Percentiles rank a stretch among this genome's conserved stretches.
Conservation (phyloP, 495 filamentous ascomycete genomes). For the Clavariopsis aquatica region DNA sequence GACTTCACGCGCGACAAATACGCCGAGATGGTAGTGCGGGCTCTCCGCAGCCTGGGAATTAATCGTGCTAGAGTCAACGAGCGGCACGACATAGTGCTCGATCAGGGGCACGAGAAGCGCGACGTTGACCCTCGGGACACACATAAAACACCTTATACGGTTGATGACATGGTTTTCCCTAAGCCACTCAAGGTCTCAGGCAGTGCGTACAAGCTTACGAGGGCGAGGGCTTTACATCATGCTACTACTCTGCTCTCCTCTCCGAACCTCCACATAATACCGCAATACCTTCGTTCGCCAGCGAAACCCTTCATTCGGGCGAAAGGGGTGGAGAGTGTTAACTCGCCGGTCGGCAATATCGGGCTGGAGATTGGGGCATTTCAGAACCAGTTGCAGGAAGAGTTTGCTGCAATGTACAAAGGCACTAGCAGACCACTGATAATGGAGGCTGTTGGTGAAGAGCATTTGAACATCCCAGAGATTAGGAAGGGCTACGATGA, state of each 20-base stretch:
- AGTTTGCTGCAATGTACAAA: slow-evolving; percentile 60
- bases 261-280: slow-evolving; percentile 66
- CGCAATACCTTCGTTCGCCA: slow-evolving; percentile 67
- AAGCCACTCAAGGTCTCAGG: slow-evolving; percentile 79
- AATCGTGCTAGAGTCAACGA: slow-evolving; percentile 69
- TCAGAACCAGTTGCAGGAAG: slow-evolving; percentile 37
- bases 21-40: slow-evolving; percentile 85
- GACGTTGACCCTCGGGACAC: slow-evolving; percentile 40
- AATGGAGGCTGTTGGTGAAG: slow-evolving; percentile 52
- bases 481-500: slow-evolving; percentile 63
- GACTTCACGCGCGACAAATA: slow-evolving; percentile 81
- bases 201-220: slow-evolving; percentile 87
- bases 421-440: slow-evolving; percentile 41
- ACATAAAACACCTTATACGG: slow-evolving; percentile 44
- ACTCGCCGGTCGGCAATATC: slow-evolving; percentile 80
- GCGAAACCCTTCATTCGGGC: slow-evolving; percentile 73
- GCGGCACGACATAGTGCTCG: slow-evolving; percentile 89
- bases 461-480: slow-evolving; percentile 50
- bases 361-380: slow-evolving; percentile 45
- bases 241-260: slow-evolving; percentile 81
- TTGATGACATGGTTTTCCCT: slow-evolving; percentile 37
- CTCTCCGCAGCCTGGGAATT: slow-evolving; percentile 61
- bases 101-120: slow-evolving; percentile 45
- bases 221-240: slow-evolving; percentile 79
- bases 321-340: slow-evolving; percentile 89